These are phyloP conservation scores for Carallia pectinifolia DNA, from an alignment of 345 rosid genomes.

Conservation along the genomic window DNA sequence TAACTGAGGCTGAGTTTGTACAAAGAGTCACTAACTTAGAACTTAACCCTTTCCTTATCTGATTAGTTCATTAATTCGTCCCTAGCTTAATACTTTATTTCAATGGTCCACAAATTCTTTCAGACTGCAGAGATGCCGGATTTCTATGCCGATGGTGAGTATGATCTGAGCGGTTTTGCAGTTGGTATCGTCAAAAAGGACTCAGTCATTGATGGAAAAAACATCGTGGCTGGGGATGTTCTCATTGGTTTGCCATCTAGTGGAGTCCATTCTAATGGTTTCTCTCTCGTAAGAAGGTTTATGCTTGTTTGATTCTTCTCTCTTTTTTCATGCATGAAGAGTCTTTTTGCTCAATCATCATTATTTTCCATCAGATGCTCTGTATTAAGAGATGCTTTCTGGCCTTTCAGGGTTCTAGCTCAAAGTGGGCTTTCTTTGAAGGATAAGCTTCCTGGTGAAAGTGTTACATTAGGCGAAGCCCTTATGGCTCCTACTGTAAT, in stretches of 20 bases:
- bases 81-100: not conserved
- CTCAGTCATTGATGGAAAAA: conserved; percentile 78
- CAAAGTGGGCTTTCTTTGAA: conserved; percentile 60
- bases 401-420: conserved; percentile 56
- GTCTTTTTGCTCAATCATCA: not conserved
- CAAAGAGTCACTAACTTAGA: not conserved
- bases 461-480: conserved; percentile 66
- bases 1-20: not conserved
- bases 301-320: not conserved
- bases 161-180: conserved; percentile 91
- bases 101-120: conserved; percentile 2
- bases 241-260: conserved; percentile 89
- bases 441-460: conserved; percentile 70
- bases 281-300: conserved; percentile 86
- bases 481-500: conserved; percentile 91
- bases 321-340: not conserved
- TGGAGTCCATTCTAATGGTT: conserved; percentile 95
- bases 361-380: not conserved
- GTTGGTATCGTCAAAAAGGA: conserved; percentile 83
- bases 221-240: conserved; percentile 70
- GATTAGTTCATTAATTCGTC: not conserved
- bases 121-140: conserved; percentile 98
- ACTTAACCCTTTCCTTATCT: not conserved
- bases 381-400: not conserved
- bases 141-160: conserved; percentile 80